Percentiles rank a stretch among this genome's conserved stretches.
Conservation (phyloP, 441 rosid species). For the Pelargonium citronellum region DNA sequence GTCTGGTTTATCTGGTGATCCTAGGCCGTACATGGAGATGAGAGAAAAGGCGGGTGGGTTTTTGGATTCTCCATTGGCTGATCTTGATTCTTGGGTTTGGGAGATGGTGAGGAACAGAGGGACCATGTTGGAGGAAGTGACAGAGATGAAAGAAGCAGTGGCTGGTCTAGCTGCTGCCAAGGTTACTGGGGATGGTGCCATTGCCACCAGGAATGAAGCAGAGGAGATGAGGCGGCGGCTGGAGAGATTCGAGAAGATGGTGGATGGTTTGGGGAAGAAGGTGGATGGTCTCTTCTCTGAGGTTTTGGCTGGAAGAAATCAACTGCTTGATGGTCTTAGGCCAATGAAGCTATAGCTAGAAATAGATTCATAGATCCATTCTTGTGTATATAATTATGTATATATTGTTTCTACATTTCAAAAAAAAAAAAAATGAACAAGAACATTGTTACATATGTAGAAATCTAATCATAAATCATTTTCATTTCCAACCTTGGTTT, state of each 20-base stretch:
- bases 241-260: slow-evolving; percentile 33
- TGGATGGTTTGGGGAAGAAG: slow-evolving; percentile 34
- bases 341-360: slow-evolving; percentile 18
- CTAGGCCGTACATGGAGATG: slow-evolving; percentile 28
- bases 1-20: slow-evolving; percentile 42
- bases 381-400: neutral
- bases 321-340: slow-evolving; percentile 38
- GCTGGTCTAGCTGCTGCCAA: slow-evolving; percentile 32
- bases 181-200: slow-evolving; percentile 10
- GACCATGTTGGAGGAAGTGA: slow-evolving; percentile 33
- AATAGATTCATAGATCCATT: neutral
- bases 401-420: neutral
- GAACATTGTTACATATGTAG: too few species aligned
- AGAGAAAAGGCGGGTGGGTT: slow-evolving; percentile 22
- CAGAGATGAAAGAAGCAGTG: slow-evolving; percentile 39
- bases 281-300: slow-evolving; percentile 44
- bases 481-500: too few species aligned
- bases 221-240: slow-evolving; percentile 37
- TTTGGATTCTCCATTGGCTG: slow-evolving; percentile 24
- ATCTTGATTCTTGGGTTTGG: slow-evolving; percentile 27
- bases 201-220: slow-evolving; percentile 21
- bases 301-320: slow-evolving; percentile 43
- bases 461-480: too few species aligned
- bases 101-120: slow-evolving; percentile 25
- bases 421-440: too few species aligned